Base-by-base conservation (phyloP, 148 eudicot species). In the Polygonum aviculare region DNA sequence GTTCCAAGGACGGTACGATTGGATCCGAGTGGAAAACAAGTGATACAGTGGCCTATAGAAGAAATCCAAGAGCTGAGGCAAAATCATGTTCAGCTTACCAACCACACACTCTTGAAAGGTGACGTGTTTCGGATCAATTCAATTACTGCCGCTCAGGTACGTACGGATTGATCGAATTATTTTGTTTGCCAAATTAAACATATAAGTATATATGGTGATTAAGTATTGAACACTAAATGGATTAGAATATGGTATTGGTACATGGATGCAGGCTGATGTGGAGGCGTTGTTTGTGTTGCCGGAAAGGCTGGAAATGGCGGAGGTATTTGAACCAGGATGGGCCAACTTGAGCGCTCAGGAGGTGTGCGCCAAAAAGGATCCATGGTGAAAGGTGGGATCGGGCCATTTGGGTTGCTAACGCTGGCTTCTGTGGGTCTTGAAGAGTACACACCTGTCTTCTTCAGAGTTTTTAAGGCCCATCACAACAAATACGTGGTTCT, bases 401-500 rank as follows among this genome's bases (percentile, higher is more conserved):
- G 85, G 22, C 85, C 82, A 35, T 79, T 82, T 38, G 82, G 85
- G 67, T 80, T 89, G 40, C 62, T 79, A 19, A 86, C 87, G 48
- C 77, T 89, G 79, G 87, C 90, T 60, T 83, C 87, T 2, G 12
- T 52, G 21, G 83, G 85, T n/a, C 80, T 89, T 19, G 82, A 83
- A 39, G 92, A 89, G 70, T 86, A 83, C 73, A 89, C 90, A 5
- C 87, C 86, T 6, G 82, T 86, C 15, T 86, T 83, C 79, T 86
- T 87, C 55, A 77, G 87, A 74, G 77, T 86, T 18, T 88, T 83
- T 62, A 86, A 80, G 79, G 72, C 55, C 75, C 74, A 57, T 2
- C 1, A 57, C 1, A 73, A 72, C 55, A 84, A 81, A 67, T 55
- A 79, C 63, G 44, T 57, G 26, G 87, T 89, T 52, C 84, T 89